Conservation (phyloP, 352 stramenopile species). For the Globisporangium spiculum region DNA sequence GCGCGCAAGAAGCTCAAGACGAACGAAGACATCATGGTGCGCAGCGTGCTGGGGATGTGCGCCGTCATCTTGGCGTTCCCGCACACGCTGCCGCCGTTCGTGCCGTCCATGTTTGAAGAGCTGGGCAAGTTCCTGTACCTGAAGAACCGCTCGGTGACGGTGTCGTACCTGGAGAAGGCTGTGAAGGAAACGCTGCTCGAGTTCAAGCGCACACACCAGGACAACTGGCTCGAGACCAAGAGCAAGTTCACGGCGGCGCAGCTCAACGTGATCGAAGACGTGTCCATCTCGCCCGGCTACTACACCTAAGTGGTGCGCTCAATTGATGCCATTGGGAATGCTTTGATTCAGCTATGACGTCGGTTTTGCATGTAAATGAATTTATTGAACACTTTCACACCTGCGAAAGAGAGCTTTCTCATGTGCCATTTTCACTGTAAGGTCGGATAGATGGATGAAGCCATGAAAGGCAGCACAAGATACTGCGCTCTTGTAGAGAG, state of each 20-base stretch:
- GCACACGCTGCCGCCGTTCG: constrained; percentile 65
- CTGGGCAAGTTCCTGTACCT: constrained; percentile 69
- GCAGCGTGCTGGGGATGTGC: constrained; percentile 65
- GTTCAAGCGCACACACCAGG: constrained; percentile 82
- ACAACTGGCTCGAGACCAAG: constrained; percentile 82
- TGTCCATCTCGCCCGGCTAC: constrained; percentile 74
- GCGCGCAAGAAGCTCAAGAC: constrained; percentile 37
- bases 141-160: constrained; percentile 46
- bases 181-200: constrained; percentile 81
- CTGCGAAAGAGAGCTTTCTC: neutral
- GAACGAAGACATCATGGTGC: constrained; percentile 53
- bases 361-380: neutral
- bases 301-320: constrained; percentile 37
- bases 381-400: neutral
- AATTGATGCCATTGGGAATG: neutral
- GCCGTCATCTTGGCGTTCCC: constrained; percentile 74
- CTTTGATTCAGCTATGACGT: neutral
- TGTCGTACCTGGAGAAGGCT: constrained; percentile 68
- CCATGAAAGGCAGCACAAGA: neutral
- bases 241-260: constrained; percentile 50
- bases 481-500: neutral
- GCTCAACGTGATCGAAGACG: constrained; percentile 74
- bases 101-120: constrained; percentile 72
- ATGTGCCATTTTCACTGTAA: neutral
- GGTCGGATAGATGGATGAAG: neutral